Evolutionary conservation across 2,329 filamentous ascomycete genomes (phyloP).

Genomic region (Aquanectria penicillioides): DNA sequence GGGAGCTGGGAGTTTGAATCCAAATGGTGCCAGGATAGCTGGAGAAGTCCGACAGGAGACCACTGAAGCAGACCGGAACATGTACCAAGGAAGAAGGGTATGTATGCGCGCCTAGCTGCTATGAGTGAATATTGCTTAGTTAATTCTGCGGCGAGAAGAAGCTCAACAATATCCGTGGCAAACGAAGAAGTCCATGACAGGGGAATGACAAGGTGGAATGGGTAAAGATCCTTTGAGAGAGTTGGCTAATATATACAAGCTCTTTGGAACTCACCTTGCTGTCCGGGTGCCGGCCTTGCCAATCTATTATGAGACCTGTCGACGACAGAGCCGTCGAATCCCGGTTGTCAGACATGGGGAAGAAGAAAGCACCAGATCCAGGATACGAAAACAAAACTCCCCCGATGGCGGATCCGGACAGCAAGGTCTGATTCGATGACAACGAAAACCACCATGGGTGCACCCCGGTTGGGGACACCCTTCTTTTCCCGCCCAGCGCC

Average conservation of each 20-base stretch:
- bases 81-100: not conserved
- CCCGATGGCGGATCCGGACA: constrained; percentile 46
- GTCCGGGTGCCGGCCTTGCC: constrained; percentile 55
- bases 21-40: constrained; percentile 13
- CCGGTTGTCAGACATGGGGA: constrained; percentile 36
- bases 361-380: constrained; percentile 43
- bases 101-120: constrained; percentile 35
- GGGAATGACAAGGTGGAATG: constrained; percentile 19
- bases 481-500: constrained; percentile 47
- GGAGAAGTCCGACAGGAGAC: not conserved
- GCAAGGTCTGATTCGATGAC: constrained; percentile 41
- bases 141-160: constrained; percentile 34
- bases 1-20: constrained; percentile 19
- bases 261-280: constrained; percentile 63
- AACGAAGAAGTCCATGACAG: constrained; percentile 30
- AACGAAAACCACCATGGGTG: constrained; percentile 39
- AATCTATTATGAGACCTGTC: constrained; percentile 43
- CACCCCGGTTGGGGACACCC: constrained; percentile 33
- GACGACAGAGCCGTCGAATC: constrained; percentile 41
- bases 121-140: constrained; percentile 38
- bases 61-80: constrained; percentile 18
- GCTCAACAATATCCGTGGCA: constrained; percentile 28
- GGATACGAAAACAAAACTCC: constrained; percentile 45
- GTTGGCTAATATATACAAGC: constrained; percentile 64
- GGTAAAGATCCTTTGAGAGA: constrained; percentile 49